These are phyloP conservation scores for Hyphopichia khmerensis DNA, from an alignment of 1,139 yeast genomes.

Conservation along the genomic window DNA sequence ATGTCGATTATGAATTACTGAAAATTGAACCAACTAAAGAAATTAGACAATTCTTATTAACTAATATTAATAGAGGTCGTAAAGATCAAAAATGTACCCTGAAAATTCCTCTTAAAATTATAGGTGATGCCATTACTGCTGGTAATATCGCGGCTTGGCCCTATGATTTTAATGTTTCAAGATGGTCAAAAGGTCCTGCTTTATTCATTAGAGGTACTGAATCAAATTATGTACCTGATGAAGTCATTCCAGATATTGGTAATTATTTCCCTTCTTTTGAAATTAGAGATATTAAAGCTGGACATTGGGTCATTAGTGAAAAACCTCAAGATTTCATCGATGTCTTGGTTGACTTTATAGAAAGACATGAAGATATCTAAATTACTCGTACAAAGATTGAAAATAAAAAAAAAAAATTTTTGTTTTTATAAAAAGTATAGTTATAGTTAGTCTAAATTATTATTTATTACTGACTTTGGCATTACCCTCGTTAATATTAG, in stretches of 20 bases:
- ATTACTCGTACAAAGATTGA: background rate
- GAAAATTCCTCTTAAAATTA: constrained; percentile 69
- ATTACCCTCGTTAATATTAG: constrained; percentile 50
- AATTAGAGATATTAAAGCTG: constrained; percentile 71
- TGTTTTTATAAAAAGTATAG: no score
- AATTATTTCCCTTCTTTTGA: constrained; percentile 77
- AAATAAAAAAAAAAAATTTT: background rate
- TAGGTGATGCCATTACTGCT: constrained; percentile 60
- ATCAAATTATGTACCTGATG: constrained; percentile 84
- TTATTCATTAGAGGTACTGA: constrained; percentile 78
- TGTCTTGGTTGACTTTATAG: constrained; percentile 56
- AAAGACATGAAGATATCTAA: constrained; percentile 49
- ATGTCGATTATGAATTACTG: constrained; percentile 65
- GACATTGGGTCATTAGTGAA: constrained; percentile 91
- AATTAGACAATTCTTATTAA: constrained; percentile 77
- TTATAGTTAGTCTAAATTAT: no score
- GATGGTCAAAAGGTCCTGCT: constrained; percentile 67
- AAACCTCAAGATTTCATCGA: constrained; percentile 69
- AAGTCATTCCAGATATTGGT: constrained; percentile 72
- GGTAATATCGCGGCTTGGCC: constrained; percentile 81
- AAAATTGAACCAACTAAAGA: constrained; percentile 59
- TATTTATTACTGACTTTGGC: constrained; percentile 41
- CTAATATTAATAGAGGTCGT: constrained; percentile 57
- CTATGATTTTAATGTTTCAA: constrained; percentile 49
- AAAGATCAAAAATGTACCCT: constrained; percentile 35